phyloP scores from a whole-genome alignment of 768 basidiomycete genomes.

The Trametes cinnabarina region DNA sequence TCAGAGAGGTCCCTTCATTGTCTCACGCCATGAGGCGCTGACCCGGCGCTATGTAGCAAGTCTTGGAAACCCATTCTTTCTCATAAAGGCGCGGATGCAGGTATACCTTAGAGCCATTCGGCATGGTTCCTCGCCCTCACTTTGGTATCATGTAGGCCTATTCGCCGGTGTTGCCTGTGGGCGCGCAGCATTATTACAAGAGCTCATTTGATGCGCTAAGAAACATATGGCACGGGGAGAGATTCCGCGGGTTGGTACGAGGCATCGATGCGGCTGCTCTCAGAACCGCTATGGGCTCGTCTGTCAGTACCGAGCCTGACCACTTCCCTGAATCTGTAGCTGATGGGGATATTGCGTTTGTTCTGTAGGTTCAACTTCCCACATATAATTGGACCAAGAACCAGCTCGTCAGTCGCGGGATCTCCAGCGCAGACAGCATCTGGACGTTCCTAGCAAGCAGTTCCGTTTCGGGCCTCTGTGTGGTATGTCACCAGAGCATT shows the following conservation, averaged over 20 bases:
- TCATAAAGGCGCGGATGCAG: slow-evolving; percentile 98
- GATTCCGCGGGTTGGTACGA: slow-evolving; percentile 75
- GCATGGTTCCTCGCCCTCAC: background rate
- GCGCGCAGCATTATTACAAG: slow-evolving; percentile 91
- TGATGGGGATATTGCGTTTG: background rate
- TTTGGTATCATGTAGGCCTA: slow-evolving; percentile 59
- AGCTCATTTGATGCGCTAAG: slow-evolving; percentile 76
- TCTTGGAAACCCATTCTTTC: slow-evolving; percentile 86
- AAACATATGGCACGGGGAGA: slow-evolving; percentile 77
- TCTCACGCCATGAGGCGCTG: background rate
- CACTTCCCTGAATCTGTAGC: background rate
- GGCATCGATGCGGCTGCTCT: slow-evolving; percentile 94
- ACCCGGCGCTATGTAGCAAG: slow-evolving; percentile 42
- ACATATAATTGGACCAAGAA: slow-evolving; percentile 94
- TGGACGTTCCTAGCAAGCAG: slow-evolving; percentile 90
- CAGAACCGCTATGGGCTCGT: slow-evolving; percentile 92
- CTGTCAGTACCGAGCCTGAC: slow-evolving; percentile 40
- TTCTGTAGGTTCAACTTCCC: slow-evolving; percentile 84
- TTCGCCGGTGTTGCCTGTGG: slow-evolving; percentile 91
- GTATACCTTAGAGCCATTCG: slow-evolving; percentile 32
- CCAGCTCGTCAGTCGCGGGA: slow-evolving; percentile 63
- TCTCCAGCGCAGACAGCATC: slow-evolving; percentile 72
- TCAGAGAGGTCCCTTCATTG: slow-evolving; percentile 30
- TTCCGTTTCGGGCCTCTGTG: slow-evolving; percentile 86
- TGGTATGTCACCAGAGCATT: slow-evolving; percentile 51